These are phyloP conservation scores for Vaccinium macrocarpon DNA, from an alignment of 148 eudicot genomes.

Conservation along the genomic window DNA sequence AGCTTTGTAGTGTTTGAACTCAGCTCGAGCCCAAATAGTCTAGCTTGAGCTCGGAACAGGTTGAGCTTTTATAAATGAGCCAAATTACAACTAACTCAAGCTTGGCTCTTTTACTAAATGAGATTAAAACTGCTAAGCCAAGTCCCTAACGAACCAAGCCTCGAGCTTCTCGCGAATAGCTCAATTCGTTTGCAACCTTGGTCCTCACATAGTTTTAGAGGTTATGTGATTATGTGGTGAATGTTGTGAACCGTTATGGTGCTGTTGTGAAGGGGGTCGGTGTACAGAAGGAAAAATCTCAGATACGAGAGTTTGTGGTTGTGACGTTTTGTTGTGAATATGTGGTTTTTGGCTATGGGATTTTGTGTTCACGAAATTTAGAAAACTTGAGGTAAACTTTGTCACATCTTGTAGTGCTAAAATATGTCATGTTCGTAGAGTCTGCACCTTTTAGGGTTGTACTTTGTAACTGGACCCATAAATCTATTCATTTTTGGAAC, in stretches of 20 bases:
- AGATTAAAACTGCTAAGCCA: not conserved
- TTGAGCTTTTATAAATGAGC: not conserved
- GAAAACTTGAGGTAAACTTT: not conserved
- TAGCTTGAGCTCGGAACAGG: no score
- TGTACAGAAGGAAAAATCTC: not conserved
- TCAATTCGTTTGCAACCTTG: not conserved
- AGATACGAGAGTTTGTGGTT: not conserved
- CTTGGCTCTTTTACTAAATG: not conserved
- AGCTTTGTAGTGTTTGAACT: no score
- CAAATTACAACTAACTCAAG: not conserved
- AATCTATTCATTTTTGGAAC: not conserved
- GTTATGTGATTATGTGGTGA: not conserved
- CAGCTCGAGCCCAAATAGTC: no score
- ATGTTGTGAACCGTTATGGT: not conserved
- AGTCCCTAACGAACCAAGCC: not conserved
- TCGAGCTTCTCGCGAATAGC: not conserved
- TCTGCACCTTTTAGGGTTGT: not conserved
- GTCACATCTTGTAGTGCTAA: not conserved
- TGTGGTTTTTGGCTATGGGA: not conserved
- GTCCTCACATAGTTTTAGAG: not conserved
- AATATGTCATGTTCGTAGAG: not conserved
- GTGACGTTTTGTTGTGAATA: not conserved
- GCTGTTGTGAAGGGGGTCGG: no score
- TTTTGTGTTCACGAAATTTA: not conserved
- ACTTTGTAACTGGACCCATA: not conserved